These are phyloP conservation scores for Atkinsonella hypoxylon DNA, from an alignment of 2,329 filamentous ascomycete genomes.

Conservation along the genomic window DNA sequence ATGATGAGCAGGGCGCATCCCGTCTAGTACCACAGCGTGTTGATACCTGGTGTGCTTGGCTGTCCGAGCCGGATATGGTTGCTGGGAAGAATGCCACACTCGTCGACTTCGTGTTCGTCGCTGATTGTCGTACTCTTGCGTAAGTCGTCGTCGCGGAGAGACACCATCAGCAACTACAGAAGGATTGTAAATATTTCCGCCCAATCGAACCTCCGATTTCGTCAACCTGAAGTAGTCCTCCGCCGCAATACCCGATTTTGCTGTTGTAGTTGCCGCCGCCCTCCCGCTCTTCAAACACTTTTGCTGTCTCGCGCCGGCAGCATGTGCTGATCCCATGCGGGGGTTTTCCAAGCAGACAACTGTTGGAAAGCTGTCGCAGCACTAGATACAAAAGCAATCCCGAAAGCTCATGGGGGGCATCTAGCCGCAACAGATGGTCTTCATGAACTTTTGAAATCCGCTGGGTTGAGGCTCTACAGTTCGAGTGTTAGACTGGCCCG, in stretches of 20 bases:
- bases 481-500: constrained; percentile 41
- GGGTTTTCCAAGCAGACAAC: constrained; percentile 3
- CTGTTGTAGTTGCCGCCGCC: not conserved
- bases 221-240: not conserved
- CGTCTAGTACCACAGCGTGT: not conserved
- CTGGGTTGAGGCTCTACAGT: constrained; percentile 61
- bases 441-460: constrained; percentile 86
- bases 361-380: constrained; percentile 15
- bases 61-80: not conserved
- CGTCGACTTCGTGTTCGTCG: constrained; percentile 7
- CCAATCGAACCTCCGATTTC: not conserved
- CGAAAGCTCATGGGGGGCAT: constrained; percentile 13
- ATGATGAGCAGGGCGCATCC: not conserved
- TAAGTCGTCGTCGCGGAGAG: not conserved
- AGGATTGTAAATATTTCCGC: not conserved
- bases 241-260: not conserved
- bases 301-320: not conserved
- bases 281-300: not conserved
- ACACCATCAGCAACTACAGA: not conserved
- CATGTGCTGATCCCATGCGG: not conserved
- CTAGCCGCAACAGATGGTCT: constrained; percentile 81
- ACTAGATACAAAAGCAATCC: constrained; percentile 19
- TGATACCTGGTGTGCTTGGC: not conserved
- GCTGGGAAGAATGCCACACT: not conserved
- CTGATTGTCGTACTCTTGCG: not conserved